Evolutionary conservation across 2,329 filamentous ascomycete genomes (phyloP), one percentile per base, ranked within the genome.

Genomic region (Aspergillus ibericus): DNA sequence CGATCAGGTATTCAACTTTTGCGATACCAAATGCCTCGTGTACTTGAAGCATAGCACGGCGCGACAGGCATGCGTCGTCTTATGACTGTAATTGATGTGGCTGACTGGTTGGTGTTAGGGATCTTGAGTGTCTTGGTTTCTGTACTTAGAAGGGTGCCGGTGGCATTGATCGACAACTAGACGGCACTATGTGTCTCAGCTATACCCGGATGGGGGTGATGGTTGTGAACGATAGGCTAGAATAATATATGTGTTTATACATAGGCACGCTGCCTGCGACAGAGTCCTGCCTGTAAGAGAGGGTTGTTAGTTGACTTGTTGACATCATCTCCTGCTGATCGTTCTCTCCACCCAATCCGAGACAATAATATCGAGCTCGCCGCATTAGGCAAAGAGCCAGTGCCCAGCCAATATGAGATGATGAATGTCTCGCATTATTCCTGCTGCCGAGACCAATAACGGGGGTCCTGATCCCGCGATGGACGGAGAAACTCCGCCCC

Each of bases 41-140:
- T 57, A 56, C 59, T 55, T 55, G 50, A 50, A 57, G 63, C 63
- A 66, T 66, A 63, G 62, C 62, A 58, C 52, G 63, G 60, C 62
- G 60, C 60, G 54, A 53, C 58, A 58, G 56, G 55, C 20, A 29
- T 47, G 42, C 42, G 42, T 29, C 42, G 38, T 50, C 53, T 53
- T 47, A 55, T 54, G 35, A 22, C 52, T 55, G 20, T 58, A 58
- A 53, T 60, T 60, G 49, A 29, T 55, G 25, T 32, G 44, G 44
- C 44, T 27, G 25, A 38, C 27, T 59, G 32, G 13, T 53, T 57
- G 48, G 47, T 18, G 34, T 18, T 53, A 13, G 40, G 49, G 49
- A 35, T 47, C 20, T 8, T 29, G 27, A 59, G 46, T 56, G 47
- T 59, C 34, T 51, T 36, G 46, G 40, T 52, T 20, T 52, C 34